A percentile compares a stretch with the other conserved stretches of the same genome.
Conservation (phyloP, 495 filamentous ascomycete genomes). For the Talaromyces liani region DNA sequence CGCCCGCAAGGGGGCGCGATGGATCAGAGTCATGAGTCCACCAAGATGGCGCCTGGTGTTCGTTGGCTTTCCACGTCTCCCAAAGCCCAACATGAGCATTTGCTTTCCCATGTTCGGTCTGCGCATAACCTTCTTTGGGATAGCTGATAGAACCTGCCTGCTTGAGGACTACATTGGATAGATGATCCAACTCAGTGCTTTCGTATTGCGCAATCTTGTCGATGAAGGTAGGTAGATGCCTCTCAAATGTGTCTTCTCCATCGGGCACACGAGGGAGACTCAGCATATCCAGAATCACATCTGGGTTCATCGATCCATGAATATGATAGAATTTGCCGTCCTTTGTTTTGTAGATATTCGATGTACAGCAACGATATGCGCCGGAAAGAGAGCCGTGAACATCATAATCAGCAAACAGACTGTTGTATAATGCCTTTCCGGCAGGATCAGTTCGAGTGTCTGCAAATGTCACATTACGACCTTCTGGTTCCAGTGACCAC, state of each 20-base stretch:
- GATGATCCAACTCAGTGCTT: constrained; percentile 27
- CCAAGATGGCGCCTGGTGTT: constrained; percentile 16
- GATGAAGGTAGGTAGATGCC: constrained; percentile 8
- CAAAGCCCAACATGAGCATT: constrained; percentile 18
- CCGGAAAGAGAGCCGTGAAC: background rate
- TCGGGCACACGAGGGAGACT: background rate
- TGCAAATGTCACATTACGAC: constrained; percentile 8
- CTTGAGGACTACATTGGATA: constrained; percentile 37
- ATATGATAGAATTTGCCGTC: background rate
- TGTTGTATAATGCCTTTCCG: constrained; percentile 17
- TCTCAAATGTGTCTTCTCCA: background rate
- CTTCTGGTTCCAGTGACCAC: constrained; percentile 10
- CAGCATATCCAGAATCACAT: background rate
- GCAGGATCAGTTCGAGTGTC: constrained; percentile 12
- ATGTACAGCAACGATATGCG: background rate
- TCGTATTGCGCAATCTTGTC: constrained; percentile 23
- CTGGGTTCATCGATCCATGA: background rate
- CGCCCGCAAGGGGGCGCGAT: constrained; percentile 41
- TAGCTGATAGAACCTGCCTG: constrained; percentile 17
- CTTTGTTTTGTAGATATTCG: background rate
- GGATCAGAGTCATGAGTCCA: constrained; percentile 15
- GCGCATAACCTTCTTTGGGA: constrained; percentile 24
- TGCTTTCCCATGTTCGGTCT: constrained; percentile 23
- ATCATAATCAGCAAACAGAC: constrained; percentile 15
- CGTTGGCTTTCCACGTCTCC: constrained; percentile 5